Conservation (phyloP, 2,329 filamentous ascomycete genomes). For the Ceratocystis papillata region DNA sequence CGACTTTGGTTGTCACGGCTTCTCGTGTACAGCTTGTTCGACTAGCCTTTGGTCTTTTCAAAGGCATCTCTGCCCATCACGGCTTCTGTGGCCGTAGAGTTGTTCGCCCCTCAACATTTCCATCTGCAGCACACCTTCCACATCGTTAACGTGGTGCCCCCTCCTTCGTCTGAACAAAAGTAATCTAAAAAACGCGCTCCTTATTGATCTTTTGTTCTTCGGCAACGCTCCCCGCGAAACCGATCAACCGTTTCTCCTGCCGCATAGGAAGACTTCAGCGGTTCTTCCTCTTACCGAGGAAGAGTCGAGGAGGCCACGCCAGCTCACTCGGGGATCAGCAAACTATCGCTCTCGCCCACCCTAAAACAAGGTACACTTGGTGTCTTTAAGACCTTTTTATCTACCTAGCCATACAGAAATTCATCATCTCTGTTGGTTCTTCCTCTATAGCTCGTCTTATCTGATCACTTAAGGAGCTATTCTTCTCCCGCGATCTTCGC, state of each 20-base stretch:
- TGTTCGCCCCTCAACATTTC: slow-evolving; percentile 61
- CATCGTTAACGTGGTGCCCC: slow-evolving; percentile 56
- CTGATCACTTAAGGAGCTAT: slow-evolving; percentile 20
- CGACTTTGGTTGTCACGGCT: slow-evolving; percentile 8
- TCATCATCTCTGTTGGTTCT: slow-evolving; percentile 21
- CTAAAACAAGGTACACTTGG: slow-evolving; percentile 59
- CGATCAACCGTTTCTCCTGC: slow-evolving; percentile 72
- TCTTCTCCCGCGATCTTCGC: slow-evolving; percentile 13
- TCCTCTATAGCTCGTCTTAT: slow-evolving; percentile 22
- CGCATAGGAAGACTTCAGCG: slow-evolving; percentile 97
- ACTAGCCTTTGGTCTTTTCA: slow-evolving; percentile 53
- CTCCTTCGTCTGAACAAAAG: slow-evolving; percentile 41
- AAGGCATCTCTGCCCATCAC: slow-evolving; percentile 50
- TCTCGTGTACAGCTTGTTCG: slow-evolving; percentile 18
- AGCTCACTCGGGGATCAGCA: slow-evolving; percentile 80
- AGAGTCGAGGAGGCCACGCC: slow-evolving; percentile 99
- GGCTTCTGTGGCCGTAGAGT: slow-evolving; percentile 52
- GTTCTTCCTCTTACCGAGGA: slow-evolving; percentile 99
- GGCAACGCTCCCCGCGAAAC: slow-evolving; percentile 43
- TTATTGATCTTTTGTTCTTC: slow-evolving; percentile 41
- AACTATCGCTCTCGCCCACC: slow-evolving; percentile 91
- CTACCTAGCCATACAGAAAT: slow-evolving; percentile 6
- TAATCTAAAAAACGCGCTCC: slow-evolving; percentile 42
- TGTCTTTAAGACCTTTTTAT: background rate
- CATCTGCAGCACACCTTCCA: slow-evolving; percentile 52